Base-by-base conservation (phyloP, 2,329 filamentous ascomycete genomes). In the Xylariaceae sp. region DNA sequence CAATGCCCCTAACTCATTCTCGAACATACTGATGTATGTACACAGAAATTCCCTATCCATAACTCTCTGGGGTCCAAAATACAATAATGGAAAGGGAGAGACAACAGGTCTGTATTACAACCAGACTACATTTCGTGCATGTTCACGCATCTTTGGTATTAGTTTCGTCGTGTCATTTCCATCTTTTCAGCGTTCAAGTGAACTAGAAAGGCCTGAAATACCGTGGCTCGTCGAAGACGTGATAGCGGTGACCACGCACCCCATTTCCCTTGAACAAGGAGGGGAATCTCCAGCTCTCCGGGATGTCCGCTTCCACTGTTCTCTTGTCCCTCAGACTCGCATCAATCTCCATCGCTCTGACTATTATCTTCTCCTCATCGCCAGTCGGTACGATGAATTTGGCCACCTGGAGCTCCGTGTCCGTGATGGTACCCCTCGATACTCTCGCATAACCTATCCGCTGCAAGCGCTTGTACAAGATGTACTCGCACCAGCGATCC, bases 401-500 rank as follows among this genome's bases (percentile, higher is more conserved):
- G 52, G 87, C 92, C 21, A 94, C 85, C 71, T 98, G 92, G 39
- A 98, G 72, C 66, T 98, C 92, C 2, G 92, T 98, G 60, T 98
- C 92, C 9, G 92, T 98, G 52, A 98, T 97, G 2, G 87, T 94
- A 52, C 82, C 81, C 53, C 92, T 75, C 54, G 84, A 90, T 36
- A 98, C 83, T 38, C 92, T 73, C 3, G 92, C 92, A 60, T 98
- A 98, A 1, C 88, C 90, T 0, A 85, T 83, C 46, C 90, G 76
- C 64, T 81, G 83, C 46, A 98, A 66, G 9, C 81, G 81, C 71
- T 96, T 96, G 73, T 88, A 98, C 17, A 98, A 69, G 50, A 98
- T 96, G 64, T 98, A 98, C 69, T 98, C 90, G 69, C 92, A 98
- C 92, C 92, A 98, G 39, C 92, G 74, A 62, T 98, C 92, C 88